Percentiles rank a stretch among this genome's conserved stretches.
Evolutionary conservation across 2,329 filamentous ascomycete species (phyloP).

Genomic region (Sarocladiaceae sp.): DNA sequence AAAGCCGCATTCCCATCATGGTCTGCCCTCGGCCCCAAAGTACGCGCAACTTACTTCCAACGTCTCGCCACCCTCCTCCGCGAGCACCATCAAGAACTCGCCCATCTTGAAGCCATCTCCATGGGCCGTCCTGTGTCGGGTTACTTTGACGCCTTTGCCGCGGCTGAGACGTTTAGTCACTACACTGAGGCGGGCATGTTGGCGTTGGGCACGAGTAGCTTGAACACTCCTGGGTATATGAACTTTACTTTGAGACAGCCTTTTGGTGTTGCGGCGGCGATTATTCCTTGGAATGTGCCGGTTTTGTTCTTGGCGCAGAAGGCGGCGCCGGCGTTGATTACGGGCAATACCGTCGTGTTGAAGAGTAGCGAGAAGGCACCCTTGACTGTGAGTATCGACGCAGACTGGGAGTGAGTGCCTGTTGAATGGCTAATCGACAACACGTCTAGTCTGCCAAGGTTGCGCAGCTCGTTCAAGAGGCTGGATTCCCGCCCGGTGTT

Average conservation of each 20-base stretch:
- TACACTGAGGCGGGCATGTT: conserved; percentile 37
- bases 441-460: conserved; percentile 8
- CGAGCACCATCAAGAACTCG: conserved; percentile 36
- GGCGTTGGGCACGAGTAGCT: conserved; percentile 26
- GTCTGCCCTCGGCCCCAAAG: conserved; percentile 32
- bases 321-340: conserved; percentile 42
- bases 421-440: background rate
- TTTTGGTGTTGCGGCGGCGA: conserved; percentile 48
- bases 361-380: conserved; percentile 53
- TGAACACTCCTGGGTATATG: conserved; percentile 44
- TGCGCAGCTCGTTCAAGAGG: conserved; percentile 8
- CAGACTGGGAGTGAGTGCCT: no score
- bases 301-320: conserved; percentile 38
- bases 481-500: conserved; percentile 12
- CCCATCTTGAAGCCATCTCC: conserved; percentile 38
- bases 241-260: conserved; percentile 40
- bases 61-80: conserved; percentile 41
- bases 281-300: conserved; percentile 54
- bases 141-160: conserved; percentile 32
- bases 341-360: conserved; percentile 46
- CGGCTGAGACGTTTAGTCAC: conserved; percentile 32
- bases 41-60: conserved; percentile 37
- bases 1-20: conserved; percentile 44
- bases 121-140: conserved; percentile 38
- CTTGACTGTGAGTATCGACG: conserved; percentile 34